Base-by-base conservation (phyloP, 495 filamentous ascomycete genomes). In the Penicillium odoratum region DNA sequence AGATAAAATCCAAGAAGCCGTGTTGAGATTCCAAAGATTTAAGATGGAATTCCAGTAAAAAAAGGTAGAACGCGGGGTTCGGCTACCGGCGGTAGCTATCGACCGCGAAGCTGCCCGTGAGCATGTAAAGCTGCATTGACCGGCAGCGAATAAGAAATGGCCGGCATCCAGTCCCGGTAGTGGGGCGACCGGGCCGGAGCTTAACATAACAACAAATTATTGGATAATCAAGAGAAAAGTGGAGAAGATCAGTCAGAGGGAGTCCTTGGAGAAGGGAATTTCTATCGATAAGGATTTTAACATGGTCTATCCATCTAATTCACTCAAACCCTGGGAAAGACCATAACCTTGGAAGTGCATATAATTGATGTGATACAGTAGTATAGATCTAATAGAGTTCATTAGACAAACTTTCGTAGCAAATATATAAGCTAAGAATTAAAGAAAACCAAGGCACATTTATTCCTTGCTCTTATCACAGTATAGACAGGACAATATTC, bases 11-110 rank as follows among this genome's bases (percentile, higher is more conserved):
- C 46, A 33, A 31, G 18, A 0, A 21, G 21, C 21, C 21, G 21
- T 21, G 21, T 21, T 21, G 21, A 21, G 21, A 21, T 21, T 21
- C 21, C 40, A 1, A 34, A 34, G 31, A 25, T 9, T 34, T 16
- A 28, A 53, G 40, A 30, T 15, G 50, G 31, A 56, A 45, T 42
- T 52, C 43, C 48, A 56, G 46, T 7, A n/a, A 55, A 46, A 55
- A 59, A 57, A 56, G 48, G 54, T 56, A 46, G 52, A 58, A 62
- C 62, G 65, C 65, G 65, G 65, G 65, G 65, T 55, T 62, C 65
- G 65, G 65, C 65, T 67, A 67, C 62, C 65, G 65, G 65, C 48
- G 29, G 42, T 40, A 16, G 44, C 48, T 51, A 25, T 16, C 31
- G 18, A 43, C 21, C 4, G 21, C 9, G 13, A 42, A 26, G n/a